Percentiles rank a stretch among this genome's conserved stretches.
phyloP scores from a whole-genome alignment of 2,329 filamentous ascomycete species.

The Fusarium floridanum region DNA sequence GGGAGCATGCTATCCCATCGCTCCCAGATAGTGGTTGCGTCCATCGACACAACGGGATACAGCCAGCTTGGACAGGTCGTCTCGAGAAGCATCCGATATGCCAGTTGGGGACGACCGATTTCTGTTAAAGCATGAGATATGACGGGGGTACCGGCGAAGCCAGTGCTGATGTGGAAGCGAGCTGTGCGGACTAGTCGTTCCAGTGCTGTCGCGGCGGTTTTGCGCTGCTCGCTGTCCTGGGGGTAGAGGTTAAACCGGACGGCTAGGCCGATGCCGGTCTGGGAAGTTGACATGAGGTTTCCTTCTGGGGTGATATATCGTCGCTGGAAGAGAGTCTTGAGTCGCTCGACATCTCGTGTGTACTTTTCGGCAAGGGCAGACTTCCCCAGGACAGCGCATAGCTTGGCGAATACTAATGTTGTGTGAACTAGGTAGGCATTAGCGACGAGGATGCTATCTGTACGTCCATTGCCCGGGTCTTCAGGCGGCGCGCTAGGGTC shows the following conservation, averaged over 20 bases:
- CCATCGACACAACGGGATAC: constrained; percentile 57
- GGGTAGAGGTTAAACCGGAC: not conserved
- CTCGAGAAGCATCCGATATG: constrained; percentile 62
- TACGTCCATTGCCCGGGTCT: not conserved
- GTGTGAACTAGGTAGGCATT: constrained; percentile 6
- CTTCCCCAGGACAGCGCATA: not conserved
- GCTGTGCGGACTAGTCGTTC: not conserved
- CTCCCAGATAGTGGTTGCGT: constrained; percentile 63
- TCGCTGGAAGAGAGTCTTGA: not conserved
- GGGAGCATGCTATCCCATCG: constrained; percentile 62
- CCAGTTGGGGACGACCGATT: not conserved
- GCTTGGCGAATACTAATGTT: not conserved
- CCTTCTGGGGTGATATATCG: not conserved
- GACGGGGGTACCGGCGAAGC: not conserved
- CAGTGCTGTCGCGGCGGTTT: not conserved
- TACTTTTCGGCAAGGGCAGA: not conserved
- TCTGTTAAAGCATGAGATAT: not conserved
- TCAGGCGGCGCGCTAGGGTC: constrained; percentile 29
- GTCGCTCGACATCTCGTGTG: not conserved
- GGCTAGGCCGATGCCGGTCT: not conserved
- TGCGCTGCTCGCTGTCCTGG: not conserved
- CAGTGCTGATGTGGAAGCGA: not conserved
- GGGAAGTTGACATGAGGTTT: not conserved
- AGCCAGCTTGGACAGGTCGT: constrained; percentile 60
- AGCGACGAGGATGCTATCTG: not conserved